Conservation (phyloP, 768 basidiomycete species). For the Phaeolepiota aurea region DNA sequence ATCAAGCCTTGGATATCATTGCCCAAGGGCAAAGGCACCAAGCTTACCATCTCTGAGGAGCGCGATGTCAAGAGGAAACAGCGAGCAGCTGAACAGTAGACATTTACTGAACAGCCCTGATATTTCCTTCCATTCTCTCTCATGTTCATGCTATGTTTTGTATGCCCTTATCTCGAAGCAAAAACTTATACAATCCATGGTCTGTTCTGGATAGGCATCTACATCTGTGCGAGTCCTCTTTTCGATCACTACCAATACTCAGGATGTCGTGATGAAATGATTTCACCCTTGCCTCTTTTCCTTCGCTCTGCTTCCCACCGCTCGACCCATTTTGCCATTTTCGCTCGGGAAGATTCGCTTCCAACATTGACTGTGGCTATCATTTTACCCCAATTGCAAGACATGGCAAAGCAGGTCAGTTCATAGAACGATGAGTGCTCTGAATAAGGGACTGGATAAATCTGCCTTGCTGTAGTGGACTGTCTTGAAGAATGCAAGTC, state of each 20-base stretch:
- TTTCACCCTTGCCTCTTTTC: slow-evolving; percentile 28
- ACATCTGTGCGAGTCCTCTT: not conserved
- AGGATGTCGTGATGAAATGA: slow-evolving; percentile 31
- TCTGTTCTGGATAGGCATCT: not conserved
- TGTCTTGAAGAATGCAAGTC: slow-evolving; percentile 64
- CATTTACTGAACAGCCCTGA: slow-evolving; percentile 8
- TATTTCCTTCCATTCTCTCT: slow-evolving; percentile 15
- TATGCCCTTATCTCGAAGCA: slow-evolving; percentile 27
- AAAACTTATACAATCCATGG: slow-evolving; percentile 19
- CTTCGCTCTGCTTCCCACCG: slow-evolving; percentile 84
- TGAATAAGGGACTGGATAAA: slow-evolving; percentile 87
- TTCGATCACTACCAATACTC: slow-evolving; percentile 37
- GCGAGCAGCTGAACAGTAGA: slow-evolving; percentile 61
- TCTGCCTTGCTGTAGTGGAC: slow-evolving; percentile 57
- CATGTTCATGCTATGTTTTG: slow-evolving; percentile 27
- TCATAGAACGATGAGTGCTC: slow-evolving; percentile 97
- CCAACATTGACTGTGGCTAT: slow-evolving; percentile 94
- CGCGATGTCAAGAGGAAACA: slow-evolving; percentile 85
- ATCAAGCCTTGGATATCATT: slow-evolving; percentile 94
- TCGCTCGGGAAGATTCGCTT: slow-evolving; percentile 60
- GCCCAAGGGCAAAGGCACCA: slow-evolving; percentile 96
- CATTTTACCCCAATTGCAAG: slow-evolving; percentile 78
- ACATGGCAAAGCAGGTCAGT: slow-evolving; percentile 90
- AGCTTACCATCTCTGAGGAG: slow-evolving; percentile 96
- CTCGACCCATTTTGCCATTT: slow-evolving; percentile 86